Base-by-base conservation (phyloP, 2,329 filamentous ascomycete species). In the Aaosphaeria pasadenensis region DNA sequence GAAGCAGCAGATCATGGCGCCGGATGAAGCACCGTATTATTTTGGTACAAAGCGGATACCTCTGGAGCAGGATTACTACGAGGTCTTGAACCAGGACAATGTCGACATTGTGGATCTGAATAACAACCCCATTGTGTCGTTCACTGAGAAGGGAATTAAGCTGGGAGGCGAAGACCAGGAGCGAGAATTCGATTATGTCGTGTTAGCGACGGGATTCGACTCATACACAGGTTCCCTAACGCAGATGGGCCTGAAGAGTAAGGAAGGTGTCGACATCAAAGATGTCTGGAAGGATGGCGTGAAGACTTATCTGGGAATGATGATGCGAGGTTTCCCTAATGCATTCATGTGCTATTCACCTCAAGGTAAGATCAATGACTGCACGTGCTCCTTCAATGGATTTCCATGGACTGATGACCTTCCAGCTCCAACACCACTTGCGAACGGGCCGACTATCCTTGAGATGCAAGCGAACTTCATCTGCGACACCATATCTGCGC, bases 171-270 rank as follows among this genome's bases (percentile, higher is more conserved):
- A 62, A 32, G 79, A 77, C n/a, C 59, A 73, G 33, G 62, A 77
- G n/a, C 60, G 79, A 44, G 70, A 77, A 32, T 74, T 81, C 11
- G 82, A 85, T 56, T 73, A 74, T 9, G 75, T 85, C 24, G 71
- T 84, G 42, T 57, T 72, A 44, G 72, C 62, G 24, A 75, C 66
- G 0, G 74, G 74, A 0, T 77, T 76, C 46, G 73, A 76, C 45
- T 63, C 69, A 1, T 65, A 71, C 47, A 64, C 60, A 1, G 73
- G 72, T 6, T 47, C 43, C 2, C 47, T 73, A 42, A 65, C 60
- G 11, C 67, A 51, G 17, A 66, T 67, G 61, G 64, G 60, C 0
- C 45, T 67, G 13, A 63, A 53, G 45, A 62, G 59, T 38, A 62
- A 63, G 32, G 52, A 70, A 11, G 68, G 66, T 4, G 47, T 62